Evolutionary conservation across 2,329 filamentous ascomycete species (phyloP), one percentile per base, ranked within the genome.

Genomic region (Shiraia sp.): DNA sequence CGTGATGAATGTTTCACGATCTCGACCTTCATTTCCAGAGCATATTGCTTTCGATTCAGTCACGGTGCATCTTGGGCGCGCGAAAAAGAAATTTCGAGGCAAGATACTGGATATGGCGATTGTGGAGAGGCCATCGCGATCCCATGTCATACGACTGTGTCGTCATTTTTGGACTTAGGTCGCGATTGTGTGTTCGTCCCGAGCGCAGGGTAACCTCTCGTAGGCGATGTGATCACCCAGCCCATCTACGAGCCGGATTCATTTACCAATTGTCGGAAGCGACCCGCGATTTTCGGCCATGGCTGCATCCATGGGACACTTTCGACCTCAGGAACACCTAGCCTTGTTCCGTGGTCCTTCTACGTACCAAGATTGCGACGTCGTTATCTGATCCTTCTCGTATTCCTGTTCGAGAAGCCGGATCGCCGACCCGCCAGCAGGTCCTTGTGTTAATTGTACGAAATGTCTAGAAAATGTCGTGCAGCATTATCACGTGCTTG

Each of bases 141-240:
- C 13, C 34, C 27, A 14, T 26, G 41, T 51, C 42, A 45, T 53
- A 48, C 45, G 35, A 55, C 39, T 26, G 32, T 53, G 32, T 35
- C 46, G 47, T 51, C 47, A 48, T 40, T 33, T 31, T 36, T 25
- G 29, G 37, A 37, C 47, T 48, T 42, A 44, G 40, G 48, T 49
- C 40, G 43, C 47, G 34, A 51, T 53, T 51, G 33, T 32, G 34
- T 41, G n/a, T n/a, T 25, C 15, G 36, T 51, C 48, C 55, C 55
- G 47, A 41, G 35, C 36, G 36, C 38, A 34, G 49, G 55, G 53
- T 48, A 51, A n/a, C n/a, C 42, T 40, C 53, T 43, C 37, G 32
- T 36, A 49, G 22, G 31, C 38, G 38, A 41, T 31, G 32, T 30
- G 9, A 15, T 13, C 36, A 31, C 36, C 45, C 41, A 40, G 13